Conservation (phyloP, 169 alveolate species). For the Plasmodium cynomolgi region DNA sequence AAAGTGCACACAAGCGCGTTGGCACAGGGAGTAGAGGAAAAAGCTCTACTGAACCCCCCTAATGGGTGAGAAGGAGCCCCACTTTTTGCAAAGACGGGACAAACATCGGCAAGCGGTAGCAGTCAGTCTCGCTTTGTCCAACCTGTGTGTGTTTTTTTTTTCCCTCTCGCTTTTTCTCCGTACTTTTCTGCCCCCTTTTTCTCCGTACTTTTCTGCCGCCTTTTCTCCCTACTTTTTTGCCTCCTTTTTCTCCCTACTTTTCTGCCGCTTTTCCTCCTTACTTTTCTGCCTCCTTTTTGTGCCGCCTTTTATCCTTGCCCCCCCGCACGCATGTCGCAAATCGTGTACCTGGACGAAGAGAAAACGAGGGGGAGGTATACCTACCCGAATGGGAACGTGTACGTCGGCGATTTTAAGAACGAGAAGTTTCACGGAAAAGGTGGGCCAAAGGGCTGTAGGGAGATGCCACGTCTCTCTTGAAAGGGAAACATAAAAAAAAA, state of each 20-base stretch:
- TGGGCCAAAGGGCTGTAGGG: not conserved
- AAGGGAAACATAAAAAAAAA: not conserved
- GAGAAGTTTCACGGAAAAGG: slow-evolving; percentile 67
- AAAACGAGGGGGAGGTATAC: slow-evolving; percentile 51
- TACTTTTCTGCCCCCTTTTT: not conserved
- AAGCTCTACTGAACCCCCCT: not conserved
- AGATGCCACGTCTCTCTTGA: not conserved
- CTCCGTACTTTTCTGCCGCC: not conserved
- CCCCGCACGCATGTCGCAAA: slow-evolving; percentile 22
- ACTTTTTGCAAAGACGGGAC: not conserved
- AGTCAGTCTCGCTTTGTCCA: not conserved
- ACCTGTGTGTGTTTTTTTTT: not conserved
- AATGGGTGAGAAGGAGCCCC: not conserved
- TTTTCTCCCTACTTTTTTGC: not conserved
- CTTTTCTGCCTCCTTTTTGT: not conserved
- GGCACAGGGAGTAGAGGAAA: not conserved
- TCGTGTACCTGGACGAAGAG: slow-evolving; percentile 28
- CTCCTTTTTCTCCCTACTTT: not conserved
- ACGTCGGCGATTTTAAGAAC: slow-evolving; percentile 53
- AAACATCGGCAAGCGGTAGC: not conserved
- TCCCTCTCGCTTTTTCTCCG: not conserved
- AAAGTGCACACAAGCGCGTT: not conserved
- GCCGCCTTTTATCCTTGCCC: too few species aligned
- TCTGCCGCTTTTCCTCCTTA: not conserved
- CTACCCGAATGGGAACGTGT: slow-evolving; percentile 64